Evolutionary conservation across 169 alveolate genomes (phyloP), one percentile per base, ranked within the genome.

Genomic region (Plasmodium gonderi): DNA sequence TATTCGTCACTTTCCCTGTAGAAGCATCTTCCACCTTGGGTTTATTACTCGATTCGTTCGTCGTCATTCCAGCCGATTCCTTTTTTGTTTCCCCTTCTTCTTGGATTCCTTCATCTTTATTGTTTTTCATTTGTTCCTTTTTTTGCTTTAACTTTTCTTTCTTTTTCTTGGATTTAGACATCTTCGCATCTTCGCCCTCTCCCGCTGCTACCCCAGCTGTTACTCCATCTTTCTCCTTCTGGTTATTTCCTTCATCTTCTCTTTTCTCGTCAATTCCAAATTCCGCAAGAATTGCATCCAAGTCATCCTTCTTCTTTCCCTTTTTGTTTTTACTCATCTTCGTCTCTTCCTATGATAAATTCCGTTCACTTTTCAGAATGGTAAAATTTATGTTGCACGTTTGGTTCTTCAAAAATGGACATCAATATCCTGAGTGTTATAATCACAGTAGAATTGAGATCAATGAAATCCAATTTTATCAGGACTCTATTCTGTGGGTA

Each of bases 281-380:
- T 42, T 81, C 80, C 4, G 80, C 89, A 7, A 80, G 54, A 44
- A 82, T 76, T 14, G 90, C 91, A 60, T 90, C 91, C 68, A 79
- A 77, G 38, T 51, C 91, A 8, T 81, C 85, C 79, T 64, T 75
- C 36, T 72, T 80, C 45, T 82, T 83, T 29, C 93, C 91, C 49
- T 92, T 94, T 69, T 92, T 94, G 65, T 91, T 85, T 45, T 85
- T 85, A 9, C 92, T 85, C 89, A 85, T 85, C 31, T 51, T 79
- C 31, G 6, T 31, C 44, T 76, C 26, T 75, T 75, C 33, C 44
- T 74, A 4, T 74, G 2, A 74, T 74, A 20, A n/a, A n/a, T n/a
- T n/a, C n/a, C n/a, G n/a, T n/a, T n/a, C n/a, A n/a, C n/a, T n/a
- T n/a, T n/a, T n/a, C n/a, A n/a, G n/a, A n/a, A n/a, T n/a, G n/a